A percentile compares a stretch with the other conserved stretches of the same genome.
These are phyloP conservation scores for Pseudogymnoascus sp. DNA, from an alignment of 2,329 filamentous ascomycete species.

Conservation along the genomic window DNA sequence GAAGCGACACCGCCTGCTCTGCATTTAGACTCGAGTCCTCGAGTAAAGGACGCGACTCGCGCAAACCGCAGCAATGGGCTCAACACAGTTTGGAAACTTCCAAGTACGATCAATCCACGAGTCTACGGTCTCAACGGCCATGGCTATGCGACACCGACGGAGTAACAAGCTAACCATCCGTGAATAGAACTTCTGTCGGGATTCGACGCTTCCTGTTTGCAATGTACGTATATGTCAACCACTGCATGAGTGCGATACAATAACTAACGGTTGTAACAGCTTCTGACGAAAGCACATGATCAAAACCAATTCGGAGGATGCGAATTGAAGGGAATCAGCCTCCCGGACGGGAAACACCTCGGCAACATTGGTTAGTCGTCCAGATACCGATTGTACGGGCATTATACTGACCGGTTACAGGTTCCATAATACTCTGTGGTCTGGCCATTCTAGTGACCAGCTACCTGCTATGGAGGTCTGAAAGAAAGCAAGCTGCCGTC, in stretches of 20 bases:
- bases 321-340: slow-evolving; percentile 62
- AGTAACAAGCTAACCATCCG: slow-evolving; percentile 14
- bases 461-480: slow-evolving; percentile 69
- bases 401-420: slow-evolving; percentile 36
- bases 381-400: neutral
- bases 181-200: slow-evolving; percentile 67
- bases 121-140: neutral
- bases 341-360: slow-evolving; percentile 58
- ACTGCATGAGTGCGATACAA: neutral
- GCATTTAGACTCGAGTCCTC: slow-evolving; percentile 2
- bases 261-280: slow-evolving; percentile 34
- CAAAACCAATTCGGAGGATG: slow-evolving; percentile 61
- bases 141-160: neutral
- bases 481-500: slow-evolving; percentile 87
- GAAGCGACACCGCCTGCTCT: neutral
- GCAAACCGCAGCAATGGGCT: slow-evolving; percentile 32
- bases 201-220: slow-evolving; percentile 75
- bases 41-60: slow-evolving; percentile 1
- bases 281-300: slow-evolving; percentile 54
- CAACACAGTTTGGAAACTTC: slow-evolving; percentile 51
- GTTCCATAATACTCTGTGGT: slow-evolving; percentile 78
- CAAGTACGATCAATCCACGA: slow-evolving; percentile 34
- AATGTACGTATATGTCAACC: slow-evolving; percentile 53
- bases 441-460: slow-evolving; percentile 62
- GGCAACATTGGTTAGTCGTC: slow-evolving; percentile 68